Evolutionary conservation across 176 grass and related monocot genomes (phyloP).

Genomic region (Carex scoparia): DNA sequence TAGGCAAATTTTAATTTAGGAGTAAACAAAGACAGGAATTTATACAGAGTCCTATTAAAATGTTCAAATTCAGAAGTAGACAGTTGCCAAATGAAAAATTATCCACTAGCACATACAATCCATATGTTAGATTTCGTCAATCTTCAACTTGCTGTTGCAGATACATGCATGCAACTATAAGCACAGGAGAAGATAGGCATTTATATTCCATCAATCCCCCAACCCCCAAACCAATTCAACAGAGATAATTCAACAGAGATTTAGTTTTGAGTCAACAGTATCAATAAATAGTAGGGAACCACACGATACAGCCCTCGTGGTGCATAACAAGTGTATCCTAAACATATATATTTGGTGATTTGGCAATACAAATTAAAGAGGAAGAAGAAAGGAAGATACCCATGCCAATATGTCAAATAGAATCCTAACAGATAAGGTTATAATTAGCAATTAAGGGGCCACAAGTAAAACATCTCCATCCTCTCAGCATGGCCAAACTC

Average conservation of each 20-base stretch:
- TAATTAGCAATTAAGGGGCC: neutral
- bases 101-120: too few species aligned
- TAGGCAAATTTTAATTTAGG: too few species aligned
- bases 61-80: too few species aligned
- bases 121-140: neutral
- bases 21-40: too few species aligned
- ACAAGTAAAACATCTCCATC: neutral
- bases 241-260: neutral
- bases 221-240: neutral
- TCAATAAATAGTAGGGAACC: neutral
- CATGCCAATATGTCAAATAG: neutral
- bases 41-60: too few species aligned
- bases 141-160: neutral
- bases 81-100: too few species aligned
- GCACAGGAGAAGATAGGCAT: neutral
- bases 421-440: neutral
- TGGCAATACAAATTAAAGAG: neutral
- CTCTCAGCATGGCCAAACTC: constrained; percentile 1
- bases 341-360: neutral
- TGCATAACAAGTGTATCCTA: neutral
- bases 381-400: neutral
- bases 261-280: neutral
- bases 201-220: neutral
- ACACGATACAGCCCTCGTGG: neutral
- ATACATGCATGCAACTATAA: neutral